These are phyloP conservation scores for Abrus pulchellus DNA, from an alignment of 306 rosid genomes.

Conservation along the genomic window DNA sequence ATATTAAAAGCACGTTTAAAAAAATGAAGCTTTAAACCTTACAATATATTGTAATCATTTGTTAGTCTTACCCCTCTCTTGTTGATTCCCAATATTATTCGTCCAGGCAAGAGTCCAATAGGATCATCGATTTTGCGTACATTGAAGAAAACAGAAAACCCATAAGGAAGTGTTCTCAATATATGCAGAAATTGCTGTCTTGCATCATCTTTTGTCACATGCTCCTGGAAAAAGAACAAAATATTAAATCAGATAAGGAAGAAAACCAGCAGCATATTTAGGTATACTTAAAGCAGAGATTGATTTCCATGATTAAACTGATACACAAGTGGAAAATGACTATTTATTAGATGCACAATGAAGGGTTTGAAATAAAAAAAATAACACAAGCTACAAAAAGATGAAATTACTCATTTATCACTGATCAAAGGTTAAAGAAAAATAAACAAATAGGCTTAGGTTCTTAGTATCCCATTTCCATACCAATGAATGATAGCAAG, in stretches of 20 bases:
- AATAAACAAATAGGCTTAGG: neutral
- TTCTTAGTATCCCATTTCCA: conserved; percentile 32
- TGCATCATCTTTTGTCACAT: conserved; percentile 89
- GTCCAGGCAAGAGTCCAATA: conserved; percentile 93
- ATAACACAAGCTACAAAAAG: conserved; percentile 10
- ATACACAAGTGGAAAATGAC: conserved; percentile 16
- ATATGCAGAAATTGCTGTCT: conserved; percentile 91
- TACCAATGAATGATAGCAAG: conserved; percentile 86
- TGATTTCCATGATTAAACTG: conserved; percentile 9
- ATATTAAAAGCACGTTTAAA: neutral
- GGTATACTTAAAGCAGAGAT: neutral
- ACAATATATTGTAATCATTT: neutral
- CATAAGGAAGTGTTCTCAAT: conserved; percentile 88
- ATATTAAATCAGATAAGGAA: conserved; percentile 15
- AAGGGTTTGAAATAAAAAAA: conserved; percentile 29
- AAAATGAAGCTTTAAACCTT: neutral
- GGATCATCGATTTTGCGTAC: conserved; percentile 98
- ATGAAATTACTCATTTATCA: conserved; percentile 20
- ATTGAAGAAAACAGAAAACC: conserved; percentile 88
- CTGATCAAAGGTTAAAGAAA: conserved; percentile 24
- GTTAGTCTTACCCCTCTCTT: conserved; percentile 84
- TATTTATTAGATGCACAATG: neutral
- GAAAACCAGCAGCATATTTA: conserved; percentile 33
- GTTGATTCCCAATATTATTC: conserved; percentile 91
- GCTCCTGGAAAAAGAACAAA: conserved; percentile 60